phyloP scores from a whole-genome alignment of 345 rosid genomes.

The Populus deltoides region DNA sequence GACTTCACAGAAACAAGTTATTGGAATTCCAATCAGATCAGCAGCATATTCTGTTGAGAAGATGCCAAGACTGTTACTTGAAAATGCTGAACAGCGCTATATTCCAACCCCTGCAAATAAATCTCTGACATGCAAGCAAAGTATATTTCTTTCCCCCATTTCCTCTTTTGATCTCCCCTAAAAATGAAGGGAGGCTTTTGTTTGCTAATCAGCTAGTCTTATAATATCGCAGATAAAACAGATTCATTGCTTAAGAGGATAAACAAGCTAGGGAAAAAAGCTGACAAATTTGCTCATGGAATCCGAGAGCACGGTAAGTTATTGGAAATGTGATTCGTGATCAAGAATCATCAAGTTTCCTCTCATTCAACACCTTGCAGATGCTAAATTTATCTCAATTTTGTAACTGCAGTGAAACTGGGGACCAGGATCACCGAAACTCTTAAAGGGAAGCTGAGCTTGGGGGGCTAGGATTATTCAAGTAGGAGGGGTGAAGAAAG shows the following conservation, averaged over 20 bases:
- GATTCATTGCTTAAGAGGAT: constrained; percentile 37
- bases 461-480: constrained; percentile 44
- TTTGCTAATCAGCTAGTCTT: neutral
- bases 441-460: constrained; percentile 45
- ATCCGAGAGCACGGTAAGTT: constrained; percentile 51
- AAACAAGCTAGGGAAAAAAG: constrained; percentile 49
- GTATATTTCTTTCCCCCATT: constrained; percentile 21
- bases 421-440: constrained; percentile 41
- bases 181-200: neutral
- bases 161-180: neutral
- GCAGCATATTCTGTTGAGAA: constrained; percentile 26
- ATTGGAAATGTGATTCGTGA: neutral
- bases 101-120: constrained; percentile 34
- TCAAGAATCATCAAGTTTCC: neutral
- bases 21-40: constrained; percentile 23
- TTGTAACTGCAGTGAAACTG: constrained; percentile 34
- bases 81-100: constrained; percentile 26
- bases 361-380: neutral
- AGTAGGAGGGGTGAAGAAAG: constrained; percentile 44
- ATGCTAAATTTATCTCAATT: neutral
- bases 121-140: constrained; percentile 32
- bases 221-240: constrained; percentile 7
- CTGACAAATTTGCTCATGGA: constrained; percentile 43
- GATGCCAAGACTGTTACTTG: constrained; percentile 31
- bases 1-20: constrained; percentile 23